Evolutionary conservation across 225 moss, liverwort and hornwort species (phyloP).

Genomic region (Anthoceros angustus): DNA sequence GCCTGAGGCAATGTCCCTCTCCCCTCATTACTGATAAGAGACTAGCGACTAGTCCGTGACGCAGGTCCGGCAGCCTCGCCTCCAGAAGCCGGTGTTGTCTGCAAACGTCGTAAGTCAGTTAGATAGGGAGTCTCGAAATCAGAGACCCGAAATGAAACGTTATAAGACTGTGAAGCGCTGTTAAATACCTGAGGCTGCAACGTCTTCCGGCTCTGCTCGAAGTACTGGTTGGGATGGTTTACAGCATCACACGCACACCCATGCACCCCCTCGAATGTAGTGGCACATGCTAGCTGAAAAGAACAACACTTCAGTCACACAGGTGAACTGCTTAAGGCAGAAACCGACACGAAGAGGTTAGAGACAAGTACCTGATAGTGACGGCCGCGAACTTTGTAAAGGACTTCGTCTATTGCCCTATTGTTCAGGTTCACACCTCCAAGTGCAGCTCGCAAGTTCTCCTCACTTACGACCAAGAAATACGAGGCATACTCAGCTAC

Average conservation of each 20-base stretch:
- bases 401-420: slow-evolving; percentile 43
- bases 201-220: slow-evolving; percentile 58
- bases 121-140: not conserved
- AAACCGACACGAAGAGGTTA: not conserved
- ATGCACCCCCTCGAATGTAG: slow-evolving; percentile 65
- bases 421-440: slow-evolving; percentile 44
- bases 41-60: no score
- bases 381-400: slow-evolving; percentile 77
- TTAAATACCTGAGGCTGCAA: slow-evolving; percentile 13
- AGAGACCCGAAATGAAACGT: not conserved
- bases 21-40: not conserved
- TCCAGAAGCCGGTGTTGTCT: not conserved
- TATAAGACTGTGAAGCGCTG: not conserved
- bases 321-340: not conserved
- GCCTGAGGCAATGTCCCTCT: not conserved
- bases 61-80: not conserved
- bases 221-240: slow-evolving; percentile 93
- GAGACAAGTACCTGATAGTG: slow-evolving; percentile 48
- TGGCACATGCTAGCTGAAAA: slow-evolving; percentile 67
- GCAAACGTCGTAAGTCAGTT: not conserved
- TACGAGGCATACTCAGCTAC: not conserved
- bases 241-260: slow-evolving; percentile 70
- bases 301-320: not conserved
- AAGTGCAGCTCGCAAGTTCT: slow-evolving; percentile 67
- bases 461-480: slow-evolving; percentile 25